Evolutionary conservation across 2,329 filamentous ascomycete species (phyloP).

Genomic region (Chaetomium globosum): DNA sequence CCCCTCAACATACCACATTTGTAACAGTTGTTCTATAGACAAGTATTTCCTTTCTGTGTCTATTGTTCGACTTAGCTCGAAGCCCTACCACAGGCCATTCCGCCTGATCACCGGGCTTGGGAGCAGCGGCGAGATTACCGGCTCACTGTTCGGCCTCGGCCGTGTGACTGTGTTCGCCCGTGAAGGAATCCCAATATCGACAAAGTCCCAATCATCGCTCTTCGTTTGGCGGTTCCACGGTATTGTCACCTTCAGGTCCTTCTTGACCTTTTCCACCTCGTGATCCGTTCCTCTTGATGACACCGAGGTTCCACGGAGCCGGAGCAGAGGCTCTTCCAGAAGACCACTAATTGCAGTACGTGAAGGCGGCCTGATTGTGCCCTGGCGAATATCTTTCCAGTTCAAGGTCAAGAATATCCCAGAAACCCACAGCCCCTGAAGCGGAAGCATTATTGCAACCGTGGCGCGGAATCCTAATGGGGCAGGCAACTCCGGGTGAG

Average conservation of each 20-base stretch:
- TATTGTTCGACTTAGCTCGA: too few species aligned
- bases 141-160: background rate
- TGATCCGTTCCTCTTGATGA: background rate
- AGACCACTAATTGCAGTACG: background rate
- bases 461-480: background rate
- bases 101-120: background rate
- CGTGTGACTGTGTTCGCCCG: background rate
- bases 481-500: background rate
- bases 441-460: background rate
- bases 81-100: background rate
- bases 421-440: background rate
- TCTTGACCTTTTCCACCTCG: background rate
- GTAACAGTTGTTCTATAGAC: too few species aligned
- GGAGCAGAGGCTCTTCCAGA: background rate
- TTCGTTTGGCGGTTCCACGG: background rate
- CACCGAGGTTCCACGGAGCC: background rate
- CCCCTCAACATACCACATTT: too few species aligned
- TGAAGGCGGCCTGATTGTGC: background rate
- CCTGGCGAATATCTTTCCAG: background rate
- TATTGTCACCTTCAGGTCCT: background rate
- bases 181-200: constrained; percentile 4
- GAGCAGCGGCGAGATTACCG: background rate
- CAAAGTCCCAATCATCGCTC: background rate
- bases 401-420: background rate
- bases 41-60: too few species aligned